phyloP scores from a whole-genome alignment of 352 stramenopile species.

The Pythium plurisporium region DNA sequence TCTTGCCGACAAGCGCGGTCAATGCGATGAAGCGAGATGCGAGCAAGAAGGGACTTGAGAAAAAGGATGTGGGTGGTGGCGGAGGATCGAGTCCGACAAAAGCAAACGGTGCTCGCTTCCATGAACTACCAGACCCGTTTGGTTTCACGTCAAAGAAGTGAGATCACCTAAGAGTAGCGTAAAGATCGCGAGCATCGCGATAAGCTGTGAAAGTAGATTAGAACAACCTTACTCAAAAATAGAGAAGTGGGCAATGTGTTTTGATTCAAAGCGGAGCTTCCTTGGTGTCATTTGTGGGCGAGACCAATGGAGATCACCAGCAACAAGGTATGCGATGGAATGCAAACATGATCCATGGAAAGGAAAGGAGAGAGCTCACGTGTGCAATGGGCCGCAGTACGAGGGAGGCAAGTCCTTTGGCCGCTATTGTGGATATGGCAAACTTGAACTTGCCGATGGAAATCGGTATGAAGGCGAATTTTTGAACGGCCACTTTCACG shows the following conservation, averaged over 20 bases:
- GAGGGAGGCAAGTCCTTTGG: slow-evolving; percentile 54
- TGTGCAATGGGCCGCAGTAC: slow-evolving; percentile 29
- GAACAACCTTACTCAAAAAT: slow-evolving; percentile 12
- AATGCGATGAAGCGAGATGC: not conserved
- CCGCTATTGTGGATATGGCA: slow-evolving; percentile 51
- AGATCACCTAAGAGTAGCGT: not conserved
- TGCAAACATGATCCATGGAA: too few species aligned
- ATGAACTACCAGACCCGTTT: slow-evolving; percentile 58
- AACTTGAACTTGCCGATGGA: slow-evolving; percentile 52
- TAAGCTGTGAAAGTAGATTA: not conserved
- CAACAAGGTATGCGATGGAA: slow-evolving; percentile 9
- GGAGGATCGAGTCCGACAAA: not conserved
- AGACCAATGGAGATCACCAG: slow-evolving; percentile 21
- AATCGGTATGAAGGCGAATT: slow-evolving; percentile 81
- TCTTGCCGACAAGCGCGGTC: not conserved
- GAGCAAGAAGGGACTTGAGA: slow-evolving; percentile 19
- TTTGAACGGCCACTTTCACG: slow-evolving; percentile 75
- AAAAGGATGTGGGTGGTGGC: slow-evolving; percentile 27
- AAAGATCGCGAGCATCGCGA: not conserved
- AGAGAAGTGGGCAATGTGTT: slow-evolving; percentile 1
- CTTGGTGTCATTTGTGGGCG: too few species aligned
- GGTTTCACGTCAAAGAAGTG: slow-evolving; percentile 60
- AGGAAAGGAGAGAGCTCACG: too few species aligned
- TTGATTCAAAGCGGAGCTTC: too few species aligned
- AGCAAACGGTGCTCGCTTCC: slow-evolving; percentile 11